A percentile compares a stretch with the other conserved stretches of the same genome.
These are phyloP conservation scores for Lactarius vividus DNA, from an alignment of 768 basidiomycete genomes.

Conservation along the genomic window DNA sequence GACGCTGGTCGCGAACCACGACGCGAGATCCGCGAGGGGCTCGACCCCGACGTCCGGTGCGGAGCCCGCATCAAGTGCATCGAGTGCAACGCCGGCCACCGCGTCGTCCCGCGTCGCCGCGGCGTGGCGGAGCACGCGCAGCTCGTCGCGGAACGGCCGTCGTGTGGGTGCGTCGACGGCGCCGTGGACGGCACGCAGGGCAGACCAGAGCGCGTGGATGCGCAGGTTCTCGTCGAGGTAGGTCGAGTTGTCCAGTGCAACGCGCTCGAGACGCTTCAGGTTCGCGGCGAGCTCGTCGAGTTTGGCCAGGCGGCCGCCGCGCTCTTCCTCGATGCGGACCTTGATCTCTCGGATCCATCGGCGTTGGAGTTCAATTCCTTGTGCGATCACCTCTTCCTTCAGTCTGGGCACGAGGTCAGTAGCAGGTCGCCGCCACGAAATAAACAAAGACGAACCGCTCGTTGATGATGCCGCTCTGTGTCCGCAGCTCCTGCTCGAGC, in stretches of 20 bases:
- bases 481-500: constrained; percentile 78
- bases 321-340: constrained; percentile 92
- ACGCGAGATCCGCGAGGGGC: constrained; percentile 82
- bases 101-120: constrained; percentile 69
- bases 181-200: constrained; percentile 74
- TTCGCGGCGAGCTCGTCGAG: constrained; percentile 90
- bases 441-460: constrained; percentile 62
- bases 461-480: constrained; percentile 91
- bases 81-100: constrained; percentile 62
- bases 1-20: constrained; percentile 88
- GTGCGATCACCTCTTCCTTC: constrained; percentile 91
- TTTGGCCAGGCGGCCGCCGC: constrained; percentile 91
- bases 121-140: constrained; percentile 76
- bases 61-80: constrained; percentile 64
- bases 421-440: neutral
- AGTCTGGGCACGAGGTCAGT: constrained; percentile 47
- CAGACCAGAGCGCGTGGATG: constrained; percentile 89
- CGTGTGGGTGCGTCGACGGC: constrained; percentile 63
- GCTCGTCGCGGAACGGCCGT: constrained; percentile 86
- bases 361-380: constrained; percentile 96
- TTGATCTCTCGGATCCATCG: constrained; percentile 97
- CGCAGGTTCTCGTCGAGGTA: constrained; percentile 94
- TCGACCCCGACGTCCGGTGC: constrained; percentile 81
- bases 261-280: constrained; percentile 85
- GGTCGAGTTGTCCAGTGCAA: constrained; percentile 86